Evolutionary conservation across 495 filamentous ascomycete genomes (phyloP), one percentile per base, ranked within the genome.

Genomic region (Talaromyces borbonicus): DNA sequence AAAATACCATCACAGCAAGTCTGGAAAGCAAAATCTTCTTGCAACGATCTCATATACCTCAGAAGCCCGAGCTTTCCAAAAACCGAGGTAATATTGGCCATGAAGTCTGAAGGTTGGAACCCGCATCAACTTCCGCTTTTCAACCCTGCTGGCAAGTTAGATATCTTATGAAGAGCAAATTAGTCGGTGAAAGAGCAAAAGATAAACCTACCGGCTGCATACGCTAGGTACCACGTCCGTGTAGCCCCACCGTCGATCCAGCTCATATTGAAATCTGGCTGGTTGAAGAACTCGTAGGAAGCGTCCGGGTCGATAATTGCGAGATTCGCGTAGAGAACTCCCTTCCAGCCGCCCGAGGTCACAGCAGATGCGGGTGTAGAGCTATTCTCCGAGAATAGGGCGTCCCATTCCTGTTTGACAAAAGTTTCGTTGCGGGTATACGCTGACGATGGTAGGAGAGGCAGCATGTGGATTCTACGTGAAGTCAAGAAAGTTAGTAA

Each of bases 401-500:
- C 72, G 22, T 81, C 67, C 92, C 93, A 98, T 62, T 98, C 92
- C 62, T 95, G 74, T 15, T 59, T 58, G 3, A 93, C 87, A 52
- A 95, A 96, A 0, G 65, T 63, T n/a, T 57, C 53, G 1, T 70
- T 70, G 14, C 93, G 80, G 3, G 80, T 81, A 44, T 83, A 78
- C 14, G 81, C 66, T 0, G 79, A 81, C 46, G 71, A 72, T 1
- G 92, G 86, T 26, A 85, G 73, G 38, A 95, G 71, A 1, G 93
- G 92, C 29, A 98, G 65, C 92, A 98, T 98, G 67, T 98, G 92
- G 48, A 98, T 97, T 42, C 84, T 71, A 25, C 23, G 14, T 22
- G 2, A 8, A 26, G 50, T 59, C 23, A 55, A 47, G 32, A 26
- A 11, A 5, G 4, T 9, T 12, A 9, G 26, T 39, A 36, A 8